These are phyloP conservation scores for Scutellaria baicalensis DNA, from an alignment of 257 asterid genomes.

Conservation along the genomic window DNA sequence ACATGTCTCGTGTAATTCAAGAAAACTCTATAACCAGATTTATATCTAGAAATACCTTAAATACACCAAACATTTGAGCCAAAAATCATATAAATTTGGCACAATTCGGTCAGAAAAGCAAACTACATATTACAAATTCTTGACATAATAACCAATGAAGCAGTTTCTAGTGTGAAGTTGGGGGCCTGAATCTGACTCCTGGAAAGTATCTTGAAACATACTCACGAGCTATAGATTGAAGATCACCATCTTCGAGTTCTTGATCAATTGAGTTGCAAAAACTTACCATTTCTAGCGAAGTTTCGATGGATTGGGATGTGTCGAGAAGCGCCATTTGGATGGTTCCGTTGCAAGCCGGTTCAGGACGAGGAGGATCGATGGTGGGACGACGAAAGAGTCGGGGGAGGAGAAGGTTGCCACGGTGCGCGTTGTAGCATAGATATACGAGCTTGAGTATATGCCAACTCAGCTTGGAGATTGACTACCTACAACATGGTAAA, in stretches of 20 bases:
- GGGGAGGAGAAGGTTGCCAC: background rate
- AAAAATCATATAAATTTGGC: background rate
- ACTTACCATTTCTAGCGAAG: slow-evolving; percentile 30
- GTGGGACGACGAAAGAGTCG: slow-evolving; percentile 6
- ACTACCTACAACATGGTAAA: slow-evolving; percentile 37
- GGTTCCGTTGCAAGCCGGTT: slow-evolving; percentile 3
- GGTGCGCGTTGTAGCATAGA: slow-evolving; percentile 36
- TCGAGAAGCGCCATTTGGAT: slow-evolving; percentile 5
- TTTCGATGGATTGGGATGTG: slow-evolving; percentile 8
- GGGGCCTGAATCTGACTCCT: slow-evolving; percentile 42
- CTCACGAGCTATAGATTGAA: slow-evolving; percentile 44
- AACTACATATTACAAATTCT: background rate
- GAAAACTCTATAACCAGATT: background rate
- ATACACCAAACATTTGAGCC: background rate
- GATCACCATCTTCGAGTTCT: slow-evolving; percentile 26
- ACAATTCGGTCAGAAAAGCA: background rate
- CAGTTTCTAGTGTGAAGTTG: slow-evolving; percentile 17
- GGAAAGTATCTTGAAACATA: slow-evolving; percentile 52
- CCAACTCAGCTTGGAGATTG: slow-evolving; percentile 80
- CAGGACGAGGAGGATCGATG: slow-evolving; percentile 12
- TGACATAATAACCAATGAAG: background rate
- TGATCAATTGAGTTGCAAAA: slow-evolving; percentile 23
- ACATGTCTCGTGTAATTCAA: background rate
- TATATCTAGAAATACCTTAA: background rate
- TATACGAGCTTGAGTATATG: slow-evolving; percentile 73